Conservation (phyloP, 2,329 filamentous ascomycete genomes). For the Aspergillus sp. region DNA sequence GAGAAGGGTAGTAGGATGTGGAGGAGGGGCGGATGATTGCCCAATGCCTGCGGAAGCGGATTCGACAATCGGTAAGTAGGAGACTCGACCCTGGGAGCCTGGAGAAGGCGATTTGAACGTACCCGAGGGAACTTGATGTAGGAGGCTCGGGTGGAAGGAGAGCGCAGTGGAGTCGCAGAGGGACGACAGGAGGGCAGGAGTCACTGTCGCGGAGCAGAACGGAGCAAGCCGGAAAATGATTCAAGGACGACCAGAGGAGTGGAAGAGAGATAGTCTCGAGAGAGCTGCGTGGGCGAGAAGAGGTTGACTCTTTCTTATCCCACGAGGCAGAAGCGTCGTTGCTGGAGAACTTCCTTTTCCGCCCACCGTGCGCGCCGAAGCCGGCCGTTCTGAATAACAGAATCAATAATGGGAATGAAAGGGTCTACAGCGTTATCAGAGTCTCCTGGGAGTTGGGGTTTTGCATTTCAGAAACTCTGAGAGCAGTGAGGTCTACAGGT, state of each 20-base stretch:
- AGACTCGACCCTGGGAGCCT: conserved; percentile 17
- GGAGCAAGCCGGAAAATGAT: conserved; percentile 29
- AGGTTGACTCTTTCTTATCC: conserved; percentile 23
- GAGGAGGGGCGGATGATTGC: conserved; percentile 20
- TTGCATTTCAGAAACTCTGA: conserved; percentile 15
- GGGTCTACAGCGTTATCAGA: background rate
- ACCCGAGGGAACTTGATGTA: conserved; percentile 36
- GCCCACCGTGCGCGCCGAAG: conserved; percentile 35
- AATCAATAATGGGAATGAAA: conserved; percentile 12
- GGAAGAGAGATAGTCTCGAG: conserved; percentile 18
- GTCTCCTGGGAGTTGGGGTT: background rate
- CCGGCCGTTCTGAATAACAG: conserved; percentile 22
- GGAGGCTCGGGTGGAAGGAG: conserved; percentile 41
- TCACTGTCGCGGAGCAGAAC: conserved; percentile 26
- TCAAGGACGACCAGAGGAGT: conserved; percentile 15
- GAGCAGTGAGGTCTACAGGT: conserved; percentile 20
- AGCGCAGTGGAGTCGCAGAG: conserved; percentile 33
- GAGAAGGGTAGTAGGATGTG: conserved; percentile 16
- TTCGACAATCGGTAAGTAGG: conserved; percentile 20
- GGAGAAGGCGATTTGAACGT: conserved; percentile 21
- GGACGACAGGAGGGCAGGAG: conserved; percentile 18
- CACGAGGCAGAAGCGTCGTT: conserved; percentile 31
- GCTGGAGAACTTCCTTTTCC: conserved; percentile 25
- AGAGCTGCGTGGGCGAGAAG: conserved; percentile 10
- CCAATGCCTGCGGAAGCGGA: conserved; percentile 15